Conservation (phyloP, 2,329 filamentous ascomycete genomes). For the Remersonia thermophila region DNA sequence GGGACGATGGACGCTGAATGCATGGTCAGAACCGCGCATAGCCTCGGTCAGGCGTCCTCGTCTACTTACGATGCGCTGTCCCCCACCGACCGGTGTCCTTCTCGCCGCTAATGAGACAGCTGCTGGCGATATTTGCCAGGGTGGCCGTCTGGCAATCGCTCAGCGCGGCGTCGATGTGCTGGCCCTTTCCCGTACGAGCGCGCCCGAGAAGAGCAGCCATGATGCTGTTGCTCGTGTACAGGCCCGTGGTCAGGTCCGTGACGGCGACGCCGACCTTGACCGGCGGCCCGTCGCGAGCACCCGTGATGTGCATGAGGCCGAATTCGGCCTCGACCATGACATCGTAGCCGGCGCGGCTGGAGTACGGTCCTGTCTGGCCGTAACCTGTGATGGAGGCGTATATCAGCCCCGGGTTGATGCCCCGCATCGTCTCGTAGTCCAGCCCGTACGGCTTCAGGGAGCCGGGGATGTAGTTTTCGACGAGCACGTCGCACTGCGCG, state of each 20-base stretch:
- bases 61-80: constrained; percentile 76
- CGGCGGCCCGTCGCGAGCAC: constrained; percentile 71
- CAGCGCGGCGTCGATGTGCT: constrained; percentile 83
- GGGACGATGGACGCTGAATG: constrained; percentile 84
- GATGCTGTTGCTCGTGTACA: constrained; percentile 91
- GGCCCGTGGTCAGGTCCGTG: constrained; percentile 84
- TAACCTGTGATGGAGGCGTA: constrained; percentile 97
- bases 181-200: constrained; percentile 62
- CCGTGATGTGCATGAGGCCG: constrained; percentile 97
- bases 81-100: constrained; percentile 87
- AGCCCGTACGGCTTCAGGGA: constrained; percentile 81
- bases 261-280: constrained; percentile 97
- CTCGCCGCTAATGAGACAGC: constrained; percentile 75
- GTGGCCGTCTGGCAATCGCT: constrained; percentile 94
- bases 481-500: constrained; percentile 77
- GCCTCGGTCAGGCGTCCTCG: not conserved
- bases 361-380: constrained; percentile 87
- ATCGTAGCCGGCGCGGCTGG: constrained; percentile 82
- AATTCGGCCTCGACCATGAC: constrained; percentile 99
- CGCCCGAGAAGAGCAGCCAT: constrained; percentile 83
- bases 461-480: constrained; percentile 93
- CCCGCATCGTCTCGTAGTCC: constrained; percentile 69
- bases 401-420: constrained; percentile 75
- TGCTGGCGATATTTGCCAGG: constrained; percentile 88
- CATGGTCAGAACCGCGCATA: not conserved